Base-by-base conservation (phyloP, 352 stramenopile species). In the Phytophthora syringae region DNA sequence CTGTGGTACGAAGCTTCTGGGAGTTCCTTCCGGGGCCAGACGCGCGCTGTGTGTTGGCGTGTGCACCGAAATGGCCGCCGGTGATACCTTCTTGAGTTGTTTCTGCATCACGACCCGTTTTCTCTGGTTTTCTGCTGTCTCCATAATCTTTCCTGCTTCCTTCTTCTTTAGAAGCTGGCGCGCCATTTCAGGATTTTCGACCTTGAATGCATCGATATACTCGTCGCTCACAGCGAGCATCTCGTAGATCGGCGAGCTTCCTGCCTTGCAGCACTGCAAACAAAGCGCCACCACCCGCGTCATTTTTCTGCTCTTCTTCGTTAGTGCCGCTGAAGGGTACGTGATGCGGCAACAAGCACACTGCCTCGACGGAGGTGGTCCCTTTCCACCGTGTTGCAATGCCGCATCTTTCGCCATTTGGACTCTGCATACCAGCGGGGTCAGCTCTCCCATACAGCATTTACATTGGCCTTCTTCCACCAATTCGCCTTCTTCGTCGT, bases 281-380 rank as follows among this genome's bases (percentile, higher is more conserved):
- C 64, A 72, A 30, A 62, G 58, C n/a, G 64, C 34, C 12, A 72
- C 64, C 12, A 32, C 52, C n/a, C 64, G 57, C 5, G 57, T 60
- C 37, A 42, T 16, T 28, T 67, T 67, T 18, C 58, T 67, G 52
- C 58, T 72, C 4, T 72, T 72, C 2, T 30, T 49, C 11, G 57
- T 72, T 3, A 72, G 25, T 2, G 43, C 57, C 9, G 21, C 39
- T 4, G 45, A 56, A 7, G 58, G 56, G 37, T 72, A 72, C n/a
- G 22, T 64, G n/a, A 68, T 49, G n/a, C 58, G 58, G 49, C 64
- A 72, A 48, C 64, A 72, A 12, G 64, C 64, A 7, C 64, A 72
- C 22, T 51, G 43, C 18, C 64, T 51, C 11, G 58, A 72, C 20
- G 21, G 28, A 12, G 58, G 64, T 15, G 44, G 44, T 0, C 15